Conservation (phyloP, 345 rosid genomes). For the Lepidium sativum region DNA sequence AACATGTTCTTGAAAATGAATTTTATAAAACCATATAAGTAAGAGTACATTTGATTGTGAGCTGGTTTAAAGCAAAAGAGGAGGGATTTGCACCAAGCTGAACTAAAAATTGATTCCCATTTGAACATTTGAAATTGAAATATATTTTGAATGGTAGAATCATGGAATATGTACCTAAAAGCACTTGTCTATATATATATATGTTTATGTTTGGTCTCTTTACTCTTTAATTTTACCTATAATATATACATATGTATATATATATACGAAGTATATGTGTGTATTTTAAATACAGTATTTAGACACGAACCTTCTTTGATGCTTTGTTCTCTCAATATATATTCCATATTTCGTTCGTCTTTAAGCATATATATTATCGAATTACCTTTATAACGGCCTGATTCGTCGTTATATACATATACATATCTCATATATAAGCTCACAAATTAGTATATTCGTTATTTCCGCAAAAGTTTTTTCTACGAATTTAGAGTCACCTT, state of each 20-base stretch:
- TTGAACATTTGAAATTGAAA: neutral
- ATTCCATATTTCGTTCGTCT: constrained; percentile 1
- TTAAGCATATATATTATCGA: neutral
- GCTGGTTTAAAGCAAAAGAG: neutral
- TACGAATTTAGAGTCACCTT: too few species aligned
- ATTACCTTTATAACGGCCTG: constrained; percentile 7
- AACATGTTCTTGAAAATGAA: too few species aligned
- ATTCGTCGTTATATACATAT: neutral
- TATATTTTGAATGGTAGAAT: neutral
- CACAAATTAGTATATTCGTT: too few species aligned
- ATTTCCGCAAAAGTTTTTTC: too few species aligned
- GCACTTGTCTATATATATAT: too few species aligned
- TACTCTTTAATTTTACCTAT: neutral
- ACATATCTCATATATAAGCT: neutral
- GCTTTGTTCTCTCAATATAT: neutral
- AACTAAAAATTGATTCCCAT: neutral
- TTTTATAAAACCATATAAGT: neutral
- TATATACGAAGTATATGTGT: neutral
- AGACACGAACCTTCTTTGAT: constrained; percentile 1
- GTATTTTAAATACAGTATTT: too few species aligned
- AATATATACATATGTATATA: too few species aligned
- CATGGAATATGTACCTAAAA: constrained; percentile 19
- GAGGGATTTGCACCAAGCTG: neutral
- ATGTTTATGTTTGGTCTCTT: constrained; percentile 16
- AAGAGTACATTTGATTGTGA: neutral